Percentiles rank a stretch among this genome's conserved stretches.
phyloP scores from a whole-genome alignment of 2,329 filamentous ascomycete species.

The Phaeoacremonium minimum region DNA sequence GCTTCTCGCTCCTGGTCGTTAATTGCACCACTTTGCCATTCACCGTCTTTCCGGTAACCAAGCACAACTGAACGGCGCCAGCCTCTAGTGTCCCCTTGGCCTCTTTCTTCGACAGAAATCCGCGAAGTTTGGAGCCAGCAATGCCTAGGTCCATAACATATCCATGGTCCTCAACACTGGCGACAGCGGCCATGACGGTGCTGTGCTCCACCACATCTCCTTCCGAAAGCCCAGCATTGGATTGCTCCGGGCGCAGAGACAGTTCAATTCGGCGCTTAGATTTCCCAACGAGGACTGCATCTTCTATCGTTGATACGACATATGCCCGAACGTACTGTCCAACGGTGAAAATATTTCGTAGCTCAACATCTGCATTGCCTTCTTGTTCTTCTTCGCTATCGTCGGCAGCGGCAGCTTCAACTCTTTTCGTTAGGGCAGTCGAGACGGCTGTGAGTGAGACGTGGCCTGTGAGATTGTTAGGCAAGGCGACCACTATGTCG shows the following conservation, averaged over 20 bases:
- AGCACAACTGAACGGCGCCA: conserved; percentile 79
- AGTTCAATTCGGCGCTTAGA: conserved; percentile 81
- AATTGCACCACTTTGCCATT: conserved; percentile 85
- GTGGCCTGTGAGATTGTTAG: conserved; percentile 89
- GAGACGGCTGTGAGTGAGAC: conserved; percentile 92
- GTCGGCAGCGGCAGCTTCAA: conserved; percentile 64
- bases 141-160: conserved; percentile 89
- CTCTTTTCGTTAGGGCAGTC: conserved; percentile 67
- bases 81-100: conserved; percentile 71
- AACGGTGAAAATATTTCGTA: conserved; percentile 70
- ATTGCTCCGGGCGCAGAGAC: conserved; percentile 72
- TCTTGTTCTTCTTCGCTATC: conserved; percentile 49
- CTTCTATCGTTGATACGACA: conserved; percentile 74
- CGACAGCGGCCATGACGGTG: conserved; percentile 81
- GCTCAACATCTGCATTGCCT: conserved; percentile 58
- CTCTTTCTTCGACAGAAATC: conserved; percentile 83
- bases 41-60: conserved; percentile 69
- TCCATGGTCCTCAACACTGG: conserved; percentile 94
- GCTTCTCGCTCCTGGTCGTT: conserved; percentile 66
- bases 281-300: conserved; percentile 52
- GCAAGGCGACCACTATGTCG: conserved; percentile 76
- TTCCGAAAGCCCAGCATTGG: conserved; percentile 71
- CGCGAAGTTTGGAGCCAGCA: conserved; percentile 61
- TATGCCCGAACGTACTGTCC: conserved; percentile 87
- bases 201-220: conserved; percentile 71